These are phyloP conservation scores for Phylloporus rhodoxanthus DNA, from an alignment of 768 basidiomycete genomes.

Conservation along the genomic window DNA sequence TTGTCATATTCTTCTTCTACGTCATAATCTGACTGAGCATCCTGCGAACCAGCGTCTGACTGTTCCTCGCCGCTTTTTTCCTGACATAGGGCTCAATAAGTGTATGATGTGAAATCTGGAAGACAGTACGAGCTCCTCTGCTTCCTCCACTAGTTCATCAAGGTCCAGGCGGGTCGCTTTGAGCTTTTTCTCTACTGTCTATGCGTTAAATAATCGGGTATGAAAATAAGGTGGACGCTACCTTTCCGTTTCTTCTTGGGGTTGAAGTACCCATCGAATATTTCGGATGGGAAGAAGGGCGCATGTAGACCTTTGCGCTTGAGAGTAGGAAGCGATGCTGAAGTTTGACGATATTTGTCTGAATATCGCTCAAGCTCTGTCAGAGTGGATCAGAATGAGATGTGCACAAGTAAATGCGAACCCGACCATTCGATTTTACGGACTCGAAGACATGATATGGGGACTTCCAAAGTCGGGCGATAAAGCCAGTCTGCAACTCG, in stretches of 20 bases:
- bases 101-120: not conserved
- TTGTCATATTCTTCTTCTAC: slow-evolving; percentile 90
- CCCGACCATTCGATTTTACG: slow-evolving; percentile 55
- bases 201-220: not conserved
- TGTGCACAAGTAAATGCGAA: not conserved
- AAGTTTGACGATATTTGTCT: slow-evolving; percentile 71
- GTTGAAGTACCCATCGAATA: slow-evolving; percentile 78
- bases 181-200: slow-evolving; percentile 27
- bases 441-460: slow-evolving; percentile 71
- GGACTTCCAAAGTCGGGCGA: slow-evolving; percentile 58
- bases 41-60: slow-evolving; percentile 64
- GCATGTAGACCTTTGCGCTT: slow-evolving; percentile 66
- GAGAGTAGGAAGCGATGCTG: slow-evolving; percentile 55
- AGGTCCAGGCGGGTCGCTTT: slow-evolving; percentile 48
- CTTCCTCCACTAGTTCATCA: slow-evolving; percentile 63
- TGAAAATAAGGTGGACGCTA: not conserved
- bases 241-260: slow-evolving; percentile 60
- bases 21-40: slow-evolving; percentile 69
- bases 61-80: slow-evolving; percentile 68
- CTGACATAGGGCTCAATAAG: slow-evolving; percentile 26
- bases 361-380: slow-evolving; percentile 76
- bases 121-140: slow-evolving; percentile 47
- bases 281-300: slow-evolving; percentile 70
- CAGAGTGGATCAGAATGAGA: slow-evolving; percentile 2
- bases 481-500: slow-evolving; percentile 62